phyloP scores from a whole-genome alignment of 2,329 filamentous ascomycete genomes.

The Geosmithia flava region DNA sequence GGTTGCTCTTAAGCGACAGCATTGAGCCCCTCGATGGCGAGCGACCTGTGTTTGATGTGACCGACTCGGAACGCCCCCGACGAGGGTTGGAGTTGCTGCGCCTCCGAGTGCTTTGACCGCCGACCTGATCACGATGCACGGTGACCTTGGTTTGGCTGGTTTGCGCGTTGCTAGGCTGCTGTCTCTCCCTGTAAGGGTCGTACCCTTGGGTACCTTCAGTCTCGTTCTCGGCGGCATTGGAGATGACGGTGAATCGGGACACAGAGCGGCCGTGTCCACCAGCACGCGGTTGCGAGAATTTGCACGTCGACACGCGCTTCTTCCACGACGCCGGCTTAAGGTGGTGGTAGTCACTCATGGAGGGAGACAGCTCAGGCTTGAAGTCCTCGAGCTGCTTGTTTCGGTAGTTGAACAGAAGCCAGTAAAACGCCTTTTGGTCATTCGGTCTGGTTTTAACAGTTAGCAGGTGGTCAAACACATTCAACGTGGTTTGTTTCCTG shows the following conservation, averaged over 20 bases:
- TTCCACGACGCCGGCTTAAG: conserved; percentile 46
- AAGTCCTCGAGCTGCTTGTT: conserved; percentile 83
- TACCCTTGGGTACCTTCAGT: conserved; percentile 51
- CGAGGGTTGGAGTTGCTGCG: conserved; percentile 21
- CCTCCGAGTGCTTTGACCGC: conserved; percentile 12
- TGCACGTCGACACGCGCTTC: conserved; percentile 48
- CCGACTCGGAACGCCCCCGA: conserved; percentile 14
- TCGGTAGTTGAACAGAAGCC: conserved; percentile 68
- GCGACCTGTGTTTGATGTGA: conserved; percentile 13
- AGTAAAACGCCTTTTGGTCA: conserved; percentile 90
- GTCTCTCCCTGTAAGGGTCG: conserved; percentile 69
- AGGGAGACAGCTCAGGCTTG: conserved; percentile 67
- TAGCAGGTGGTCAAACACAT: neutral
- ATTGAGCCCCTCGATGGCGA: conserved; percentile 28
- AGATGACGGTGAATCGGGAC: conserved; percentile 54
- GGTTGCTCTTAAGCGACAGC: conserved; percentile 35
- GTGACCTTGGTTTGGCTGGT: conserved; percentile 55
- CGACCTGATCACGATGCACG: conserved; percentile 42
- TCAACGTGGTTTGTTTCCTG: too few relatives aligned
- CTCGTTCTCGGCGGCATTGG: conserved; percentile 42
- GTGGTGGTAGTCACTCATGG: conserved; percentile 85
- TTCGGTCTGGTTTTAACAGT: conserved; percentile 50
- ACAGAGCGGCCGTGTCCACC: conserved; percentile 39
- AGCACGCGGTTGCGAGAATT: conserved; percentile 36
- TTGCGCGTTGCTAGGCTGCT: conserved; percentile 27